phyloP scores from a whole-genome alignment of 179 eudicot genomes.

The Gypsophila paniculata region DNA sequence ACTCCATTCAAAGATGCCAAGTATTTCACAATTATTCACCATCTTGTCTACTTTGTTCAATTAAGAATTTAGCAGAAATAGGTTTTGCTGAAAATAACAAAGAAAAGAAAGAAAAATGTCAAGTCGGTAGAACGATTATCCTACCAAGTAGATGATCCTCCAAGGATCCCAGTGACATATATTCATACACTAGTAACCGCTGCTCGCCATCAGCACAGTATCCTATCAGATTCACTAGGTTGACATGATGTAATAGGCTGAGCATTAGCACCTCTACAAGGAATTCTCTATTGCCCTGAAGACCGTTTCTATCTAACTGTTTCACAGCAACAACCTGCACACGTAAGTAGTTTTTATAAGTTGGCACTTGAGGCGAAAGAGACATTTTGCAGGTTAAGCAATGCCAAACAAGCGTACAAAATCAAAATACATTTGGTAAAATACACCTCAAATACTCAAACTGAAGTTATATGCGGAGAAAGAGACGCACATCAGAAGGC shows the following conservation, averaged over 20 bases:
- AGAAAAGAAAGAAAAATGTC: not conserved
- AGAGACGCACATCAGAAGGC: not conserved
- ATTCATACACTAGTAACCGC: constrained; percentile 82
- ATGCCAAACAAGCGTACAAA: not conserved
- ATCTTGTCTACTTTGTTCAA: not conserved
- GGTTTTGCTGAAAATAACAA: not conserved
- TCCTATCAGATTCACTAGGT: constrained; percentile 80
- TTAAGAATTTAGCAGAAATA: not conserved
- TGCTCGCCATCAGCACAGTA: constrained; percentile 98
- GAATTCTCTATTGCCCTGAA: constrained; percentile 93
- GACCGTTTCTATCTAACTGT: constrained; percentile 92
- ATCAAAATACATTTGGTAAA: not conserved
- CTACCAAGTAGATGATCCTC: constrained; percentile 95
- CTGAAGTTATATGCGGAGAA: constrained; percentile 8
- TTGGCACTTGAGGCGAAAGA: constrained; percentile 9
- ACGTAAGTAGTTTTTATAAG: constrained; percentile 4
- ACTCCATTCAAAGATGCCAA: not conserved
- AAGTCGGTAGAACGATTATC: constrained; percentile 6
- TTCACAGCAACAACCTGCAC: constrained; percentile 85
- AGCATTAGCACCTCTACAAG: constrained; percentile 97
- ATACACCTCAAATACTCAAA: not conserved
- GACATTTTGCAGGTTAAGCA: constrained; percentile 7
- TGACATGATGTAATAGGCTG: constrained; percentile 77
- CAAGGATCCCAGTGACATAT: constrained; percentile 81
- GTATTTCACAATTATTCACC: not conserved